Evolutionary conservation across 2,329 filamentous ascomycete genomes (phyloP), one percentile per base, ranked within the genome.

Genomic region (Lasiodiplodia citricola): DNA sequence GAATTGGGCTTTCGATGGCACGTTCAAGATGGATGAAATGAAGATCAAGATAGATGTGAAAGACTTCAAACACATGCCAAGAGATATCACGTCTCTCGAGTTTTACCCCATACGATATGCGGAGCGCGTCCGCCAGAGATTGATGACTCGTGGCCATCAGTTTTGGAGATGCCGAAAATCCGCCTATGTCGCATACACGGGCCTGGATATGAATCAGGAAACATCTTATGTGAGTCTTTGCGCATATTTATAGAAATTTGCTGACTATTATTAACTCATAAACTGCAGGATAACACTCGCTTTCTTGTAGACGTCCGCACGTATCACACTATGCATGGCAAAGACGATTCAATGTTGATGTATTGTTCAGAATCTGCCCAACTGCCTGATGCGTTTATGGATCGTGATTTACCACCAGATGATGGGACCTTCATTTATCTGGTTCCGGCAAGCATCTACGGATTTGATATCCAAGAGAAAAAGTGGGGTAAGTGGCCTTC

Each of bases 331-430:
- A 51, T 51, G n/a, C 47, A 51, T 25, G n/a, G 1, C 10, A 56
- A 6, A 47, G 65, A 18, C 52, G 54, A n/a, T 52, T 23, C 28
- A 14, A 69, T 14, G 76, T 76, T 44, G 74, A 3, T 1, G 5
- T 5, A 16, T 14, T 18, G 5, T 5, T 44, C 2, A 16, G 38
- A 18, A 18, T 18, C 16, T 18, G 5, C 4, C 38, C 14, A 6
- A 6, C 5, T 44, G 38, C 4, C 14, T 16, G 18, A 18, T 16
- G 4, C 38, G 3, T 0, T 18, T 13, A 16, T 44, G 14, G 14
- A 44, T 44, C 38, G 38, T 44, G 38, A 44, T 6, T 5, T 16
- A 3, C 38, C 38, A 2, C 38, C 38, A 6, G 38, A 44, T 16
- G 38, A 41, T 44, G 38, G 38, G 3, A 16, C 16, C 5, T 44